Evolutionary conservation across 1,284 basidiomycete species (phyloP), one percentile per base, ranked within the genome.

Genomic region (Agroathelia rolfsii): DNA sequence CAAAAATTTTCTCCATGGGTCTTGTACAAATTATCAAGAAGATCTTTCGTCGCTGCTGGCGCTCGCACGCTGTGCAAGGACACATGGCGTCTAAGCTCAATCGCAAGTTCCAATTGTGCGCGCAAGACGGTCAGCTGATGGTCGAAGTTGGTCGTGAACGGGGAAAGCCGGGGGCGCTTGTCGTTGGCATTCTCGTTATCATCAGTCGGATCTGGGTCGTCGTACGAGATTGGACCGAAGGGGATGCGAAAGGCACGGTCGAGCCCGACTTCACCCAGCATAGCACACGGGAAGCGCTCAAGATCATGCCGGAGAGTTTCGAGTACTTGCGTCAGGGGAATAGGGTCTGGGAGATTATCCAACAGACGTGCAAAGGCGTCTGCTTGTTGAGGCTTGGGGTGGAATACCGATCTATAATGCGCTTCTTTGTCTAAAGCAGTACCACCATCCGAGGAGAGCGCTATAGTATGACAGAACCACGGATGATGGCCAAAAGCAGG

Each of bases 401-500:
- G 55, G 42, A 88, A 76, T 22, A 88, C 61, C 2, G 45, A 41
- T 14, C 62, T 55, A 51, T 88, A 89, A 52, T 89, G 86, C 9
- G 64, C 59, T 39, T 72, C 67, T 48, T 76, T 84, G 39, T 65
- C 58, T 41, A 45, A 21, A 20, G 35, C 36, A 34, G 57, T 35
- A 40, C 38, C 12, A 44, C 44, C 19, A n/a, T n/a, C n/a, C n/a
- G n/a, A n/a, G n/a, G n/a, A n/a, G n/a, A 72, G 52, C 3, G 77
- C 66, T 42, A 89, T 80, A 45, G 63, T 64, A 51, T 88, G 75
- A 3, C 73, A 62, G 52, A 82, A 88, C 86, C 85, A 89, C 4
- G 86, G 86, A 50, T 89, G 86, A 45, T 83, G 39, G 81, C 81
- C 82, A 50, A 86, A 86, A 47, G 71, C 76, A 37, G 82, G 80